Evolutionary conservation across 1,139 yeast species (phyloP), one percentile per base, ranked within the genome.

Genomic region (Zygotorulaspora mrakii): DNA sequence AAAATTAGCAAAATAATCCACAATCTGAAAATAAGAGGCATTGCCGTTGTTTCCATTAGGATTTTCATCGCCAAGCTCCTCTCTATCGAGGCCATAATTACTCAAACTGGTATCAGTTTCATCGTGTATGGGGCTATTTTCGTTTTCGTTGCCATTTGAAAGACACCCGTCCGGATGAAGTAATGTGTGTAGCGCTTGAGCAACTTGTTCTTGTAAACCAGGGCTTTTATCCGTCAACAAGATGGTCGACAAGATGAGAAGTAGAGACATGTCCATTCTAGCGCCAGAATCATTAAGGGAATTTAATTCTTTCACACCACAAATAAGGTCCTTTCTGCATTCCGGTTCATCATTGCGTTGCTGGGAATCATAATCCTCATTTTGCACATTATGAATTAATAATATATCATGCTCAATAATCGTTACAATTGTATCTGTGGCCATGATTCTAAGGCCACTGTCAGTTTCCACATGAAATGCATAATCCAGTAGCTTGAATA

Each of bases 321-420:
- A 9, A 17, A 28, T 16, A 6, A 28, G 31, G 7, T 12, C 18
- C 11, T 22, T 34, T 14, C 20, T 9, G 14, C 18, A 18, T 27
- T 39, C 38, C 6, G 28, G 29, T 3, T 17, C 36, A 3, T 14
- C 18, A 17, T 23, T 12, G 13, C 8, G 8, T 25, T 21, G 26
- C 11, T 33, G 29, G 23, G 20, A 8, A 22, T 36, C 25, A 5
- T 9, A 33, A 17, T 46, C 45, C 34, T 59, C 58, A 28, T 49
- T 49, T 33, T 58, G 59, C 10, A 61, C 57, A 17, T 51, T 68
- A 54, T 74, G 77, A 13, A 86, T 77, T 34, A 86, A 62, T 3
- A 81, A 65, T 2, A 86, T 82, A 56, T 88, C 96, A 52, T 85
- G 89, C 48, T 89, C 96, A 25, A 89, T 81, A 6, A 88, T 80